Conservation (phyloP, 1,139 yeast species). For the Pneumocystis carinii region DNA sequence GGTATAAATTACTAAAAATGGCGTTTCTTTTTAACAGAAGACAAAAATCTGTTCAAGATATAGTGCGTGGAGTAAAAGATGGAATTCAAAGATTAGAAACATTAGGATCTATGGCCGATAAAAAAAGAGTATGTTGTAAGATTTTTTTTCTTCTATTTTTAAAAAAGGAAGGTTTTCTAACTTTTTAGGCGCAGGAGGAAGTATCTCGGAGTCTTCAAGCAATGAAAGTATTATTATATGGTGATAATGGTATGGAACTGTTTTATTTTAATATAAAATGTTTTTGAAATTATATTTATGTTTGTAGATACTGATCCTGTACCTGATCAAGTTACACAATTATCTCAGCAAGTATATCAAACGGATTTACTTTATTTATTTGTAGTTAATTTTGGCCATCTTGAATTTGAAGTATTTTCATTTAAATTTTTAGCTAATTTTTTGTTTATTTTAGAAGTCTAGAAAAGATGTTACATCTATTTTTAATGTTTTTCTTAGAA, state of each 20-base stretch:
- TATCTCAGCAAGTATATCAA: constrained; percentile 61
- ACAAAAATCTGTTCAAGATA: neutral
- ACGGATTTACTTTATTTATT: constrained; percentile 54
- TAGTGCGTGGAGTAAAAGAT: neutral
- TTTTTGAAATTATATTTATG: neutral
- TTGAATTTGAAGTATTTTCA: constrained; percentile 51
- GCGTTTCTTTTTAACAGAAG: neutral
- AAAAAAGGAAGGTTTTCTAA: neutral
- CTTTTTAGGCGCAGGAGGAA: constrained; percentile 51
- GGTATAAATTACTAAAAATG: neutral
- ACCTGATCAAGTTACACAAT: constrained; percentile 47
- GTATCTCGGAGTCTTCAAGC: constrained; percentile 53
- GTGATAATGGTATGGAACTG: constrained; percentile 39
- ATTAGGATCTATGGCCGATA: neutral
- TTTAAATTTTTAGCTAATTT: neutral
- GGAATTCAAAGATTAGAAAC: neutral
- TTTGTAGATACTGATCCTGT: constrained; percentile 13
- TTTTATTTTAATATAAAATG: neutral
- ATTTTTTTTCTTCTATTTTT: neutral
- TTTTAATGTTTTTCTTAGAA: constrained; percentile 62
- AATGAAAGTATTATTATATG: constrained; percentile 53
- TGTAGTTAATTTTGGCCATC: constrained; percentile 39
- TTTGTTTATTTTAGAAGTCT: constrained; percentile 24
- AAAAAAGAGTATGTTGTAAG: neutral
- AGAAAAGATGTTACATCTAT: constrained; percentile 66